These are phyloP conservation scores for Candida xyloterini DNA, from an alignment of 805 yeast genomes.

Conservation along the genomic window DNA sequence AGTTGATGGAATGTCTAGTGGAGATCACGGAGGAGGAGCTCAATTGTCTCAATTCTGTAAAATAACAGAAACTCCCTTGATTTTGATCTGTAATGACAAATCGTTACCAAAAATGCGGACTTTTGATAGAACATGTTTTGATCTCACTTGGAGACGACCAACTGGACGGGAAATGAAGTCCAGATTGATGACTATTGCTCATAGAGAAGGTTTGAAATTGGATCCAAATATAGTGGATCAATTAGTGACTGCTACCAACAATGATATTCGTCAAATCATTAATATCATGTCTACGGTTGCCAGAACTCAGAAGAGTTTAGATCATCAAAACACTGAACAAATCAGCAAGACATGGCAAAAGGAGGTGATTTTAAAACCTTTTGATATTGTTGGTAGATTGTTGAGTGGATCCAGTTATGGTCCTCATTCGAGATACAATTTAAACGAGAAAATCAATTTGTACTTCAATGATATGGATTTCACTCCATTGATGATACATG, in stretches of 20 bases:
- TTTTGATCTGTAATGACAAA: conserved; percentile 90
- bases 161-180: conserved; percentile 76
- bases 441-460: conserved; percentile 81
- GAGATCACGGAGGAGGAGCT: conserved; percentile 98
- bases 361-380: conserved; percentile 86
- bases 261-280: conserved; percentile 93
- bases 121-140: conserved; percentile 78
- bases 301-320: conserved; percentile 62
- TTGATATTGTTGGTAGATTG: conserved; percentile 75
- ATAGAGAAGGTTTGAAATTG: conserved; percentile 74
- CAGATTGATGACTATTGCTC: conserved; percentile 86
- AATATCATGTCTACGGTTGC: conserved; percentile 84
- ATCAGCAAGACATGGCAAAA: conserved; percentile 79
- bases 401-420: conserved; percentile 61
- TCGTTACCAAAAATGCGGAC: conserved; percentile 94
- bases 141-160: conserved; percentile 86
- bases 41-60: conserved; percentile 85
- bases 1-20: conserved; percentile 99
- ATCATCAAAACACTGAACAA: conserved; percentile 57
- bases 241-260: conserved; percentile 77
- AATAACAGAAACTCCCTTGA: conserved; percentile 84
- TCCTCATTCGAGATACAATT: conserved; percentile 46
- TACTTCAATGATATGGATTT: conserved; percentile 94
- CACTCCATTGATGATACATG: conserved; percentile 94
- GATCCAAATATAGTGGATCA: conserved; percentile 81